Percentiles rank a stretch among this genome's conserved stretches.
Conservation (phyloP, 2,329 filamentous ascomycete genomes). For the Trichophyton simii region DNA sequence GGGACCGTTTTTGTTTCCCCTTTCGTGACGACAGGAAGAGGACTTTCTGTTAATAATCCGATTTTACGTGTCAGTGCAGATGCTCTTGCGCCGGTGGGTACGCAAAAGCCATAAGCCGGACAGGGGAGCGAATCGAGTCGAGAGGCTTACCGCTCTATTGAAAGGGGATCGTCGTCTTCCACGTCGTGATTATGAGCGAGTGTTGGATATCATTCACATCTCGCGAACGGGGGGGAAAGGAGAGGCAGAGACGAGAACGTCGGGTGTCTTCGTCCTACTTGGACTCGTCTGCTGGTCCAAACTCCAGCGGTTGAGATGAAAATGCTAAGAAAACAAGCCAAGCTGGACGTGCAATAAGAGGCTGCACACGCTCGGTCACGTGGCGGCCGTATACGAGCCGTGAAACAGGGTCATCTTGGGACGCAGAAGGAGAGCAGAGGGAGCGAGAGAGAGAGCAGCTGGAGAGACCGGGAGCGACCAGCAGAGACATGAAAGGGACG, state of each 20-base stretch:
- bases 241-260: not conserved
- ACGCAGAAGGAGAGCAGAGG: not conserved
- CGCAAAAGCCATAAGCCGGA: not conserved
- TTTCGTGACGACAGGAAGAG: not conserved
- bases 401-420: not conserved
- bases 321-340: not conserved
- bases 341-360: not conserved
- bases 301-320: not conserved
- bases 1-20: not conserved
- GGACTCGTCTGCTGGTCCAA: not conserved
- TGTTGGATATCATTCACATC: not conserved
- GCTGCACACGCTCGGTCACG: not conserved
- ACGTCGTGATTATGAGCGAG: not conserved
- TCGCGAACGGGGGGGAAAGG: not conserved
- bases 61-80: not conserved
- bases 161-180: not conserved
- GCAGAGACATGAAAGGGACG: no score
- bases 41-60: not conserved
- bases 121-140: not conserved
- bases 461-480: no score
- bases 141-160: not conserved
- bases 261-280: not conserved
- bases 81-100: not conserved
- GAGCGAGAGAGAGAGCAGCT: not conserved
- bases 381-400: not conserved